Conservation (phyloP, 352 stramenopile species). For the Globisporangium iwayamae region DNA sequence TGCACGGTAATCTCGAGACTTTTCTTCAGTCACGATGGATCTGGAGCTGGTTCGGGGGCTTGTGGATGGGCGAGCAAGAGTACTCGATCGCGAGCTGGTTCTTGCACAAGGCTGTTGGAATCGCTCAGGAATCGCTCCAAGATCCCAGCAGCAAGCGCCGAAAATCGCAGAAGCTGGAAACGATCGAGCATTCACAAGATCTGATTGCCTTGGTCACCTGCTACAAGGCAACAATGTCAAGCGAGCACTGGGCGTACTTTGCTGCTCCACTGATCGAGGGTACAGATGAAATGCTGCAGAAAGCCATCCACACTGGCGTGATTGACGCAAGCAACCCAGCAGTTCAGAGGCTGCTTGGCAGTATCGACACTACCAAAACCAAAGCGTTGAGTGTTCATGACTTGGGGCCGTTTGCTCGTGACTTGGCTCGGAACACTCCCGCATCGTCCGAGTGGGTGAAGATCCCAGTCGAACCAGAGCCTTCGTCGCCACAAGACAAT, state of each 20-base stretch:
- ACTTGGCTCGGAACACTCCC: constrained; percentile 29
- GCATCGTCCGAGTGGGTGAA: constrained; percentile 62
- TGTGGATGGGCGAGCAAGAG: constrained; percentile 44
- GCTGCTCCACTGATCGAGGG: constrained; percentile 16
- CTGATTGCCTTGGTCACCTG: constrained; percentile 35
- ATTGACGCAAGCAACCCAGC: not conserved
- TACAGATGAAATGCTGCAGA: constrained; percentile 14
- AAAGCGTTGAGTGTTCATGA: constrained; percentile 19
- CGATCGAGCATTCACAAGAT: constrained; percentile 17
- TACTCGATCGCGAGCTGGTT: constrained; percentile 46
- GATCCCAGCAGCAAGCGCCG: not conserved
- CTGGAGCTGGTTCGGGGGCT: constrained; percentile 46
- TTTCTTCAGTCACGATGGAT: constrained; percentile 51
- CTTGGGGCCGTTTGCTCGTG: constrained; percentile 23
- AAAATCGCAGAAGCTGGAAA: not conserved
- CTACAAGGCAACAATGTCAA: constrained; percentile 32
- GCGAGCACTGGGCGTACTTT: constrained; percentile 14
- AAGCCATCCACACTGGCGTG: not conserved
- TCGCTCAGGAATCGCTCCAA: not conserved
- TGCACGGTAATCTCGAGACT: constrained; percentile 47
- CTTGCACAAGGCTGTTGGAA: constrained; percentile 24
- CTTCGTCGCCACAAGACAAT: not conserved
- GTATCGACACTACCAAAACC: constrained; percentile 8
- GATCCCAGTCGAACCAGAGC: constrained; percentile 9
- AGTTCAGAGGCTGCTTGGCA: constrained; percentile 1